Percentiles rank a stretch among this genome's conserved stretches.
phyloP scores from a whole-genome alignment of 73 alveolate species.

The Diophrys appendiculata region DNA sequence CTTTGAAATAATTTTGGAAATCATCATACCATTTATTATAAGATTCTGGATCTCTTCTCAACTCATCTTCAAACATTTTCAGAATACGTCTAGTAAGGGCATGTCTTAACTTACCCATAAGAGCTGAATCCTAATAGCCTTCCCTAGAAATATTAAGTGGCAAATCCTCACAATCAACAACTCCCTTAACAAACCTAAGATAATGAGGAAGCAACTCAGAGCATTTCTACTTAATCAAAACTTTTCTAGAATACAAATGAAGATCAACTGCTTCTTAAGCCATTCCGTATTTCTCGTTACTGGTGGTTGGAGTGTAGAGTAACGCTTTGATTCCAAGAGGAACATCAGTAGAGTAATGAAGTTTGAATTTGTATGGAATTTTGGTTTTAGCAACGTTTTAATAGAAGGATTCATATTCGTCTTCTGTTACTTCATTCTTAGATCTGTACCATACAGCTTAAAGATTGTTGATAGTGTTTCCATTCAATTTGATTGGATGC shows the following conservation, averaged over 20 bases:
- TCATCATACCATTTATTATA: slow-evolving; percentile 83
- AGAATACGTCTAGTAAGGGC: slow-evolving; percentile 83
- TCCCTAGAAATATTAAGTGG: slow-evolving; percentile 95
- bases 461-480: slow-evolving; percentile 62
- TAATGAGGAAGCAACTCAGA: slow-evolving; percentile 87
- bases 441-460: slow-evolving; percentile 92
- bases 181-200: slow-evolving; percentile 93
- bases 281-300: slow-evolving; percentile 72
- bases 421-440: slow-evolving; percentile 88
- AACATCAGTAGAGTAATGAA: slow-evolving; percentile 79
- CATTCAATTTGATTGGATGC: slow-evolving; percentile 79
- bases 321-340: slow-evolving; percentile 78
- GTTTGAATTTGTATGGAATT: slow-evolving; percentile 59
- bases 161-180: slow-evolving; percentile 94
- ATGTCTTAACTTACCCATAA: slow-evolving; percentile 79
- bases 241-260: slow-evolving; percentile 86
- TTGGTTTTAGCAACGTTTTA: slow-evolving; percentile 71
- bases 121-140: slow-evolving; percentile 81
- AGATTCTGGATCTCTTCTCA: slow-evolving; percentile 73
- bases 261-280: slow-evolving; percentile 63
- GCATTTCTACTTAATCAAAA: slow-evolving; percentile 83
- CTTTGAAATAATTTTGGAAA: slow-evolving; percentile 84
- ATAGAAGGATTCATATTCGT: slow-evolving; percentile 81
- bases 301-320: slow-evolving; percentile 69
- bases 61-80: slow-evolving; percentile 89